Base-by-base conservation (phyloP, 192 early-diverging fungal species). In the Podila epigama region DNA sequence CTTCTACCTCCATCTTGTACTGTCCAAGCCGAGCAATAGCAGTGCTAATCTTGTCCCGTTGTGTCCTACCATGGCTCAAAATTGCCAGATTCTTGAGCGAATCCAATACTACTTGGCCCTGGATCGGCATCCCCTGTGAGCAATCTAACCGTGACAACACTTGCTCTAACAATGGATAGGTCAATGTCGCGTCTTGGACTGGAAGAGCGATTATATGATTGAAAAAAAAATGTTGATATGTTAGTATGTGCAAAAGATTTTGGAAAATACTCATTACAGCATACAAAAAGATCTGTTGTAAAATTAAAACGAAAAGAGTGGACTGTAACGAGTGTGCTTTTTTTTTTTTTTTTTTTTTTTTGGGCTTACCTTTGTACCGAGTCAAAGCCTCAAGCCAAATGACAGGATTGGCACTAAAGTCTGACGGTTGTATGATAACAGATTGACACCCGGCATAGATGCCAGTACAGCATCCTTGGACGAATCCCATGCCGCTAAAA, bases 1-100 rank as follows among this genome's bases (percentile, higher is more conserved):
- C 82, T 8, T 86, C 81, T 12, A 87, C 79, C 37, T 88, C 90
- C 27, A 96, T 32, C 22, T 58, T 68, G 37, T 68, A 54, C 4
- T 61, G 36, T 1, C 39, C 66, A 4, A 77, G 56, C 16, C 73
- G 58, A 9, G 20, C 33, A 31, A 77, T 63, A 0, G 61, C 61
- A 18, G 41, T 64, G 44, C 27, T 58, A 2, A 51, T 60, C 42
- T 59, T 68, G 5, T 72, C 70, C 22, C 57, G 70, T 25, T 77
- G 73, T 6, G 63, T 57, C 25, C 73, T 35, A 42, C 61, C 73
- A 52, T 77, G 65, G 10, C 60, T 54, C 13, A 60, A 62, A 2
- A 77, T 9, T 50, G 68, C 41, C 25, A 77, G 61, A 18, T 77
- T 77, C 25, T 42, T 68, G 55, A 77, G 35, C 15, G 35, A 42